These are phyloP conservation scores for Heterobasidion occidentale DNA, from an alignment of 1,284 basidiomycete genomes.

Conservation along the genomic window DNA sequence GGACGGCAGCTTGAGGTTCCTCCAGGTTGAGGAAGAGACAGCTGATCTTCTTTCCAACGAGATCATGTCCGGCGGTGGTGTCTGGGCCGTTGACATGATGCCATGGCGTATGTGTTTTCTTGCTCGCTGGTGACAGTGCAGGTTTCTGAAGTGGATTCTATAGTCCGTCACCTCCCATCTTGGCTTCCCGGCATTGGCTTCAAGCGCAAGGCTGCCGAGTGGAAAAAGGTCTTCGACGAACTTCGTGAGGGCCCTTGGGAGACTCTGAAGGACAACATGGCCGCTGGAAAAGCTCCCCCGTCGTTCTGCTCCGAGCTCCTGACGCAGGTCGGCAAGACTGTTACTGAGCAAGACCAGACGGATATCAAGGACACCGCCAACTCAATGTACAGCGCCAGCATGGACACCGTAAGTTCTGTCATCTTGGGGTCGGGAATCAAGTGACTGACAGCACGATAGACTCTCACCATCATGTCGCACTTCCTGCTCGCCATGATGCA, in stretches of 20 bases:
- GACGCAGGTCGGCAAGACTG: background rate
- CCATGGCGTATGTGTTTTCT: constrained; percentile 3
- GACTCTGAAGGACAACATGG: background rate
- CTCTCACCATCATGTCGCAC: constrained; percentile 37
- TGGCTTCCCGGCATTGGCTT: constrained; percentile 38
- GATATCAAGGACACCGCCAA: background rate
- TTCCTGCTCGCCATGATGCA: constrained; percentile 56
- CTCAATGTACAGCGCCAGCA: background rate
- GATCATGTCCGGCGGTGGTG: constrained; percentile 1
- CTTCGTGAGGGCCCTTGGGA: constrained; percentile 5
- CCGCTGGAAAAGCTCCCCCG: background rate
- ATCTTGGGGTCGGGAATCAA: too few relatives aligned
- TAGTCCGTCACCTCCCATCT: constrained; percentile 27
- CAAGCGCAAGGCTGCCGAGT: constrained; percentile 31
- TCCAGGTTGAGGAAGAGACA: background rate
- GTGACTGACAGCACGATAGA: constrained; percentile 18
- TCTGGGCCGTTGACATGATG: constrained; percentile 7
- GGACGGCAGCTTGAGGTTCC: background rate
- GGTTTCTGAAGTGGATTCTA: background rate
- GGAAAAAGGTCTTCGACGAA: constrained; percentile 12
- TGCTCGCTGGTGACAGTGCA: background rate
- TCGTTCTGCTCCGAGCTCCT: background rate
- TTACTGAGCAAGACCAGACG: background rate
- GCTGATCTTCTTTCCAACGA: constrained; percentile 1
- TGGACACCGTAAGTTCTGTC: background rate